Evolutionary conservation across 495 filamentous ascomycete species (phyloP).

Genomic region (Penicillium bialowiezense): DNA sequence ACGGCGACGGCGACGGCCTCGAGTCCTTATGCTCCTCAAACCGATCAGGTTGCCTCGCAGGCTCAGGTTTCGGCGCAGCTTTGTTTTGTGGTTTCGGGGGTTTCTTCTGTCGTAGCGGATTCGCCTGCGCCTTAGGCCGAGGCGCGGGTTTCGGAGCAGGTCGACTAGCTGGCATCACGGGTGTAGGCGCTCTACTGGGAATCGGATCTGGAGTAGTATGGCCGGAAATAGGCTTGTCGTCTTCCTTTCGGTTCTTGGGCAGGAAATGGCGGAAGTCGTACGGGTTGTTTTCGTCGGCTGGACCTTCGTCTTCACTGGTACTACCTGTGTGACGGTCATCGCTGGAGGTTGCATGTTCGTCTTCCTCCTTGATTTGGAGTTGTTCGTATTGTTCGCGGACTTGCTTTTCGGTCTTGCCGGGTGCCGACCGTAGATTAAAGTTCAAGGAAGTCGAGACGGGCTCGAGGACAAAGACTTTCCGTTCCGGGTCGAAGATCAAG

Average conservation of each 20-base stretch:
- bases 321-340: conserved; percentile 41
- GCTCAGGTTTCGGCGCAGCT: conserved; percentile 15
- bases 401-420: conserved; percentile 44
- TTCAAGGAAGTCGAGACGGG: conserved; percentile 49
- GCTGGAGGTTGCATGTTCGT: conserved; percentile 32
- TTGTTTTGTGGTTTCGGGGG: conserved; percentile 16
- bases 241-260: conserved; percentile 33
- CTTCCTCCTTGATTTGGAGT: conserved; percentile 40
- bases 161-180: conserved; percentile 24
- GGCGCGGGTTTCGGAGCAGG: conserved; percentile 30
- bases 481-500: conserved; percentile 50
- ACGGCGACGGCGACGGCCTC: too few species aligned
- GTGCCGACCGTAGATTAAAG: conserved; percentile 55
- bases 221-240: conserved; percentile 34
- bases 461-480: conserved; percentile 51
- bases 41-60: conserved; percentile 7
- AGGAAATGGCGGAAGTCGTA: conserved; percentile 61
- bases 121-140: conserved; percentile 32
- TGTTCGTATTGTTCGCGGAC: conserved; percentile 46
- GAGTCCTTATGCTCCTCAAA: conserved; percentile 27
- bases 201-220: conserved; percentile 39
- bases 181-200: conserved; percentile 36
- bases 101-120: conserved; percentile 35
- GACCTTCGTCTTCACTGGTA: conserved; percentile 40
- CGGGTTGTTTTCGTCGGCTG: conserved; percentile 52